These are phyloP conservation scores for Apiotrichum siamense DNA, from an alignment of 1,284 basidiomycete genomes.

Conservation along the genomic window DNA sequence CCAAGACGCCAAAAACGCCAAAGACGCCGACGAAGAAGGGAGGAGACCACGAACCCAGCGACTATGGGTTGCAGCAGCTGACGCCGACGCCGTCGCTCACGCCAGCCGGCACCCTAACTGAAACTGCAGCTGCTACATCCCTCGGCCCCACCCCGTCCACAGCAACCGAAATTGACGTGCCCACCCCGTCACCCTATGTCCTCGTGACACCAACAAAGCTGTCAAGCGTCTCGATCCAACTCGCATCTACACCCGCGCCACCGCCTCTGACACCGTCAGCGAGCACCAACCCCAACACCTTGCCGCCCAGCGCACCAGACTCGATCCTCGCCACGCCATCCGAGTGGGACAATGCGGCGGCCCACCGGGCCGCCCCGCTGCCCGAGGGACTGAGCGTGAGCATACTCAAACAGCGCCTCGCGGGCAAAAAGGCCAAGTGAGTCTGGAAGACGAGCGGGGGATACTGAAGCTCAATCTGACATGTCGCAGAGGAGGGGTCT, in stretches of 20 bases:
- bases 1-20: constrained; percentile 38
- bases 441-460: no score
- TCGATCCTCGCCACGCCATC: constrained; percentile 6
- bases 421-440: constrained; percentile 76
- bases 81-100: not conserved
- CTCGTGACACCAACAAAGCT: constrained; percentile 8
- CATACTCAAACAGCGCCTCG: constrained; percentile 59
- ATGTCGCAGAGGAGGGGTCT: constrained; percentile 57
- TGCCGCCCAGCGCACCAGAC: constrained; percentile 10
- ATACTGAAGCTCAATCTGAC: constrained; percentile 1
- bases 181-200: not conserved
- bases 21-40: constrained; percentile 46
- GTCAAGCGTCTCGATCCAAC: not conserved
- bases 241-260: constrained; percentile 12
- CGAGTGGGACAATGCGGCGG: constrained; percentile 19
- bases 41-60: constrained; percentile 7
- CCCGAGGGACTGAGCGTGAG: constrained; percentile 60
- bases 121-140: not conserved
- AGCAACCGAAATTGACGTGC: not conserved
- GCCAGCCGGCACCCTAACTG: not conserved
- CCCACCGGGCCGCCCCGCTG: constrained; percentile 47
- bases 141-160: not conserved
- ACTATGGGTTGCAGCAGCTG: constrained; percentile 8
- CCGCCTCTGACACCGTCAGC: constrained; percentile 11
- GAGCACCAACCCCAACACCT: constrained; percentile 9